Base-by-base conservation (phyloP, 179 eudicot genomes). In the Patellifolia procumbens region DNA sequence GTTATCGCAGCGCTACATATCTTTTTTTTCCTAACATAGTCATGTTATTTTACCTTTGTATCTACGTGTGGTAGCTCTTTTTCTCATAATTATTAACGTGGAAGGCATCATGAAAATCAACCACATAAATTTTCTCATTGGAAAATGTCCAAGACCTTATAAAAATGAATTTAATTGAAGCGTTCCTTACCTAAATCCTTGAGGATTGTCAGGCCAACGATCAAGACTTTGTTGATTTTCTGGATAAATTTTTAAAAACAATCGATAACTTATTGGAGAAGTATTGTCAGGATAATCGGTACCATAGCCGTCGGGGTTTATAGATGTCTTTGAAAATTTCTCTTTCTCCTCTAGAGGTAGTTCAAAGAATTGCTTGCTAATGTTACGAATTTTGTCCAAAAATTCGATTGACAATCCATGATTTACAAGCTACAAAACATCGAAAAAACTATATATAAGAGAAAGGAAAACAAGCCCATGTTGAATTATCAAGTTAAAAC, bases 141-240 rank as follows among this genome's bases (percentile, higher is more conserved):
- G 16, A 46, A 13, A 46, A 46, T 9, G 6, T 46, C 1, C 4
- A 52, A 12, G 5, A 2, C 5, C 4, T 1, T 31, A 34, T 2
- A 39, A 35, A 7, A 39, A 13, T 20, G 6, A 37, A 37, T 37
- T 37, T 37, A 7, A 37, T 37, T 37, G 42, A 37, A 7, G 7
- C 7, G 42, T 7, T 37, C 42, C 49, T 6, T 55, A 72, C 69
- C 76, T 45, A 29, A 74, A 74, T 4, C 68, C 29, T 1, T 17
- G 37, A 20, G 69, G 76, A 16, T 28, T 74, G 61, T 74, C 39
- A 61, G 76, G 76, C 76, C 69, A 74, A 43, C 55, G 20, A 0
- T 74, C 68, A 34, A 24, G 67, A 17, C 61, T 46, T 11, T 69
- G 68, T 16, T 59, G n/a, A 56, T 74, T 29, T 10, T 42, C 19